A percentile compares a stretch with the other conserved stretches of the same genome.
These are phyloP conservation scores for Botrytis pseudocinerea DNA, from an alignment of 2,329 filamentous ascomycete species.

Conservation along the genomic window DNA sequence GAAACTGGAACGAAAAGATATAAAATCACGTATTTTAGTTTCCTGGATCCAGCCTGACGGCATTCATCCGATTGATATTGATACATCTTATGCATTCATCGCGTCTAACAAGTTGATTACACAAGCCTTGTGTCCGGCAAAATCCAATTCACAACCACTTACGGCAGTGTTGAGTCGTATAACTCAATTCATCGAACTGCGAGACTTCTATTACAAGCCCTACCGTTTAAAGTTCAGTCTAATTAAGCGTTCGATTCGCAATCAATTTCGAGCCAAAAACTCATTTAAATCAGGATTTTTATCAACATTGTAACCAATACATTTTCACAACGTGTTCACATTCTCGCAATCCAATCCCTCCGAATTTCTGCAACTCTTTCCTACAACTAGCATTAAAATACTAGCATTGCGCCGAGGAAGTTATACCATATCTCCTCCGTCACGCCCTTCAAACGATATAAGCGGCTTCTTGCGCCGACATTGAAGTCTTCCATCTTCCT, in stretches of 20 bases:
- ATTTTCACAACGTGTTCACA: not conserved
- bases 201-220: not conserved
- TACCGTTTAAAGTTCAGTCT: not conserved
- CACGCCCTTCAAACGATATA: not conserved
- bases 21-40: not conserved
- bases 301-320: not conserved
- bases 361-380: not conserved
- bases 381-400: not conserved
- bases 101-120: not conserved
- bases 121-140: not conserved
- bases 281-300: not conserved
- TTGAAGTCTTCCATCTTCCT: not conserved
- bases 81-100: not conserved
- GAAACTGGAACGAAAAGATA: not conserved
- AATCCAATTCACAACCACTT: not conserved
- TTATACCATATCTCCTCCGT: not conserved
- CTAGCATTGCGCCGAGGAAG: not conserved
- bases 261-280: not conserved
- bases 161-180: not conserved
- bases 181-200: not conserved
- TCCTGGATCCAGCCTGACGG: not conserved
- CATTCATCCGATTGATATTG: not conserved
- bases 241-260: not conserved
- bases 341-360: not conserved
- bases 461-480: not conserved